Percentiles rank a stretch among this genome's conserved stretches.
These are phyloP conservation scores for Lachancea lanzarotensis DNA, from an alignment of 805 yeast species.

Conservation along the genomic window DNA sequence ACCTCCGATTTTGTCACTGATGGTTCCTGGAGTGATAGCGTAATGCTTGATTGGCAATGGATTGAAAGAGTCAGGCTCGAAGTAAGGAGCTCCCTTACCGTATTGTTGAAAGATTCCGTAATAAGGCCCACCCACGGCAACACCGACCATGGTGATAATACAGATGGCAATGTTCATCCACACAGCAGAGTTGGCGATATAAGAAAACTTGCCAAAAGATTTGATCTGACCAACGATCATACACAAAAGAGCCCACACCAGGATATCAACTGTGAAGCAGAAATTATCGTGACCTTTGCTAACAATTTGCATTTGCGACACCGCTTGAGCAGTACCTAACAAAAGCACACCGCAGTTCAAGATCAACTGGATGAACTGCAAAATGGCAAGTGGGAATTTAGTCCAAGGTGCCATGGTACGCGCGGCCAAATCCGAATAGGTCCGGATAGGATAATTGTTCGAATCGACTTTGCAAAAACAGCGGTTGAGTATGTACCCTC, in stretches of 20 bases:
- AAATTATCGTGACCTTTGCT: conserved; percentile 23
- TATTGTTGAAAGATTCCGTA: conserved; percentile 27
- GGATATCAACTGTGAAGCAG: conserved; percentile 38
- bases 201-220: conserved; percentile 35
- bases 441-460: conserved; percentile 37
- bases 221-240: conserved; percentile 39
- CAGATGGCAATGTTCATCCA: conserved; percentile 42
- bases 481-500: conserved; percentile 36
- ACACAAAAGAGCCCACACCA: conserved; percentile 40
- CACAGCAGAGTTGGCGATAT: conserved; percentile 40
- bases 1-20: conserved; percentile 33
- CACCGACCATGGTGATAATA: conserved; percentile 41
- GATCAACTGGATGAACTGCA: conserved; percentile 39
- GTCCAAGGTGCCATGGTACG: conserved; percentile 30
- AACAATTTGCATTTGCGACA: conserved; percentile 34
- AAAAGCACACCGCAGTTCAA: conserved; percentile 39
- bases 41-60: conserved; percentile 17
- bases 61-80: conserved; percentile 9
- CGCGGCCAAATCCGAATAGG: conserved; percentile 38
- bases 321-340: conserved; percentile 38
- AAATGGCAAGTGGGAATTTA: conserved; percentile 14
- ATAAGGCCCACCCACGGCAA: conserved; percentile 32
- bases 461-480: conserved; percentile 37
- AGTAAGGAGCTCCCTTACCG: conserved; percentile 13
- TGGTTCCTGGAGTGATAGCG: conserved; percentile 26